phyloP scores from a whole-genome alignment of 2,329 filamentous ascomycete species.

The Fusarium sp. region DNA sequence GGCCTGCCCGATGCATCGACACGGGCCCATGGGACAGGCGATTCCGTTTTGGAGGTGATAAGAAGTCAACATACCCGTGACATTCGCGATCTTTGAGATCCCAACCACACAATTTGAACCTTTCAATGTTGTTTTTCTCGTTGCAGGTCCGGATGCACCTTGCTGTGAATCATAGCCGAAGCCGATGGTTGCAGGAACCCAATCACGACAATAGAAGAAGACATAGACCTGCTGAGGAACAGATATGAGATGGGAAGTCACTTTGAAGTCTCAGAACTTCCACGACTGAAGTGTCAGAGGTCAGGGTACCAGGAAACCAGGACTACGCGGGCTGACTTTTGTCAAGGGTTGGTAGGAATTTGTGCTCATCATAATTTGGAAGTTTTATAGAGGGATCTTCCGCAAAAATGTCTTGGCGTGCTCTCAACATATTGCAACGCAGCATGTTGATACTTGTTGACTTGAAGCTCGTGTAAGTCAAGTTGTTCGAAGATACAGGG shows the following conservation, averaged over 20 bases:
- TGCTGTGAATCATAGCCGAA: neutral
- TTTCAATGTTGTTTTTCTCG: neutral
- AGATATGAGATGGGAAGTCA: neutral
- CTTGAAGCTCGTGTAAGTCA: conserved; percentile 15
- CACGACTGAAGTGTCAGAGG: neutral
- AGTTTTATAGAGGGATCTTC: neutral
- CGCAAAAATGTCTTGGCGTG: neutral
- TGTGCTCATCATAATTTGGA: neutral
- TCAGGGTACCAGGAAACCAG: neutral
- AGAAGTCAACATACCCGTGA: neutral
- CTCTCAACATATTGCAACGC: neutral
- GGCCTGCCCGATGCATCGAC: conserved; percentile 11
- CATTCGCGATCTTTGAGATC: neutral
- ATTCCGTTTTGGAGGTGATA: neutral
- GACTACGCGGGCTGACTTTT: neutral
- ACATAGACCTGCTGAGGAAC: neutral
- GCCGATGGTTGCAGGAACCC: neutral
- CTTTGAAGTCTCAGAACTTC: neutral
- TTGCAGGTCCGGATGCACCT: neutral
- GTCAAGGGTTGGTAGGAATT: neutral
- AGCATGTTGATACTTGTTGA: neutral
- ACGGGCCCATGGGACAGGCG: neutral
- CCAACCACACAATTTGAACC: neutral
- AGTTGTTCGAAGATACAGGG: conserved; percentile 8
- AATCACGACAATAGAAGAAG: neutral